phyloP scores from a whole-genome alignment of 345 rosid genomes.

The Pugionium cornutum region DNA sequence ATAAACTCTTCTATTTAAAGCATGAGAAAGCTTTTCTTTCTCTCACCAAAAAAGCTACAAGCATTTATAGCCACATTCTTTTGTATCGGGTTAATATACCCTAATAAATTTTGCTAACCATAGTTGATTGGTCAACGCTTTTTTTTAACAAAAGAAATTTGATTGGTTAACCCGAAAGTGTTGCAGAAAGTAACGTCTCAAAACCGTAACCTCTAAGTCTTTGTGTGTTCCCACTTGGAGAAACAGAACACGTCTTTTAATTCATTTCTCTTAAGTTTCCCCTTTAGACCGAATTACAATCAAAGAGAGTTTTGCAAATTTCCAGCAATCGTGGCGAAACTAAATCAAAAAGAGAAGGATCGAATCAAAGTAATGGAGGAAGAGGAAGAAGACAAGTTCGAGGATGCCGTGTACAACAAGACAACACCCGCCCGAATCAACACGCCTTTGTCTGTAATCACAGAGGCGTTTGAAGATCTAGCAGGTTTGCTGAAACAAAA shows the following conservation, averaged over 20 bases:
- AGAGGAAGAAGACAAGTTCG: conserved; percentile 31
- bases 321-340: conserved; percentile 43
- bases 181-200: conserved; percentile 23
- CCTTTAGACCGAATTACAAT: conserved; percentile 26
- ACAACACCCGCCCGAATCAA: conserved; percentile 25
- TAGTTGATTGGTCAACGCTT: conserved; percentile 29
- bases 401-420: conserved; percentile 35
- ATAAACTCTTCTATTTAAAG: too few species aligned
- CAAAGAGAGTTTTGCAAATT: conserved; percentile 18
- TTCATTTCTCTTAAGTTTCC: conserved; percentile 17
- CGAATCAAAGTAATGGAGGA: conserved; percentile 26
- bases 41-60: conserved; percentile 13
- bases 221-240: too few species aligned
- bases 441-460: conserved; percentile 53
- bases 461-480: conserved; percentile 63
- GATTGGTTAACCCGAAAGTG: conserved; percentile 26
- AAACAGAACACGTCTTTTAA: conserved; percentile 24
- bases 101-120: conserved; percentile 6
- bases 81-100: conserved; percentile 16
- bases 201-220: too few species aligned
- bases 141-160: too few species aligned
- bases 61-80: conserved; percentile 27
- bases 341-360: conserved; percentile 33
- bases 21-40: too few species aligned
- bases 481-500: conserved; percentile 36